Conservation (phyloP, 495 filamentous ascomycete species). For the Paragyromitra xinjiangensis region DNA sequence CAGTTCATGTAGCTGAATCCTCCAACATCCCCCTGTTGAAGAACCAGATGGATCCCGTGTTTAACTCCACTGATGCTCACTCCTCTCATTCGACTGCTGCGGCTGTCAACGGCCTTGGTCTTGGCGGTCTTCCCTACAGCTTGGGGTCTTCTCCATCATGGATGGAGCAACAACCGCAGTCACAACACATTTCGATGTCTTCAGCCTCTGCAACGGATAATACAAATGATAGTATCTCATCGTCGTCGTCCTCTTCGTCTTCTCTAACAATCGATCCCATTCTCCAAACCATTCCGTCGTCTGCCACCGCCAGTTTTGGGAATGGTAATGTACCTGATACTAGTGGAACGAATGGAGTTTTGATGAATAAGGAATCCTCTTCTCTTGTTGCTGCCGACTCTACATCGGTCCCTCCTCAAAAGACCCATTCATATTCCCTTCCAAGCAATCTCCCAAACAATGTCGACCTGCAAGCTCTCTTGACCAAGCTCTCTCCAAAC, state of each 20-base stretch:
- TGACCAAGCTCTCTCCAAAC: constrained; percentile 58
- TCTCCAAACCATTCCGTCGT: constrained; percentile 32
- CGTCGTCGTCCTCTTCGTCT: constrained; percentile 51
- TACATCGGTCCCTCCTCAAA: constrained; percentile 41
- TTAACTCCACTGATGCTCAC: constrained; percentile 56
- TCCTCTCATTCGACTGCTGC: constrained; percentile 34
- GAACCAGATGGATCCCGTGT: constrained; percentile 57
- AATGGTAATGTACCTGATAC: constrained; percentile 56
- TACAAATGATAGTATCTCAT: constrained; percentile 55
- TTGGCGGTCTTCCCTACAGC: constrained; percentile 44
- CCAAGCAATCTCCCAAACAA: constrained; percentile 55
- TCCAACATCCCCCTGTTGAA: constrained; percentile 55
- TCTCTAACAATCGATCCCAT: constrained; percentile 39
- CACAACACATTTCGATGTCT: constrained; percentile 48
- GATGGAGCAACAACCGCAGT: constrained; percentile 49
- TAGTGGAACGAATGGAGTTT: constrained; percentile 55
- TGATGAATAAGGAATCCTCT: constrained; percentile 52
- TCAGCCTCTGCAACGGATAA: constrained; percentile 51
- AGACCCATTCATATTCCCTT: constrained; percentile 51
- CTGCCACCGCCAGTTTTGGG: constrained; percentile 48
- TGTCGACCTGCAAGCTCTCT: constrained; percentile 58
- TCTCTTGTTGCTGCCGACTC: constrained; percentile 49
- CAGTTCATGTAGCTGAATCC: constrained; percentile 57
- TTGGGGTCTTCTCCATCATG: constrained; percentile 48
- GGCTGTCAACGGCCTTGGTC: constrained; percentile 45